Conservation (phyloP, 768 basidiomycete genomes). For the Tremella mesenterica region DNA sequence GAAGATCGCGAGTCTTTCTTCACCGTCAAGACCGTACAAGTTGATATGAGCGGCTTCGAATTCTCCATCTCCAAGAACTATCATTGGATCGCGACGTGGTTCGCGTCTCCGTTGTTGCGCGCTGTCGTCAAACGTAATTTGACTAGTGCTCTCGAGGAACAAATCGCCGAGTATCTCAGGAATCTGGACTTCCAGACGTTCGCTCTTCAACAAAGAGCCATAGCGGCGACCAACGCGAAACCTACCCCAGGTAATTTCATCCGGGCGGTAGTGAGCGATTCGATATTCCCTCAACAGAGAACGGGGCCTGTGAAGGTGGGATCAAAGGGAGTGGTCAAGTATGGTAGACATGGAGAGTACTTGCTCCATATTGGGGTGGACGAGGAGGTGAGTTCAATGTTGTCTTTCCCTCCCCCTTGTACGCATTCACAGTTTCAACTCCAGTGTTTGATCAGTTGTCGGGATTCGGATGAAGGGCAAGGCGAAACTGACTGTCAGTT, state of each 20-base stretch:
- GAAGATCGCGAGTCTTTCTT: slow-evolving; percentile 47
- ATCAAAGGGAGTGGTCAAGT: slow-evolving; percentile 46
- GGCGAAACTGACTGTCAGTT: too few relatives aligned
- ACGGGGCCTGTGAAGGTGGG: slow-evolving; percentile 25
- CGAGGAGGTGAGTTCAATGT: slow-evolving; percentile 37
- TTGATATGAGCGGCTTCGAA: slow-evolving; percentile 43
- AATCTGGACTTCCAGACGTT: slow-evolving; percentile 53
- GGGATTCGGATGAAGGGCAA: background rate
- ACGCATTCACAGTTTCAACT: too few relatives aligned
- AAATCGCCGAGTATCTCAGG: slow-evolving; percentile 40
- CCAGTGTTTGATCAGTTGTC: too few relatives aligned
- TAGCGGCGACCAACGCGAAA: slow-evolving; percentile 72
- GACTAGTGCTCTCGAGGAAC: slow-evolving; percentile 39
- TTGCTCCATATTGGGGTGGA: slow-evolving; percentile 47
- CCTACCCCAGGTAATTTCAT: slow-evolving; percentile 42
- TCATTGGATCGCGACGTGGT: slow-evolving; percentile 44
- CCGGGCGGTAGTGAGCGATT: slow-evolving; percentile 40
- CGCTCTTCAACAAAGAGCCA: slow-evolving; percentile 73
- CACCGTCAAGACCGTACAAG: slow-evolving; percentile 45
- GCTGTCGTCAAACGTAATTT: slow-evolving; percentile 43
- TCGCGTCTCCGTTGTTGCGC: slow-evolving; percentile 40
- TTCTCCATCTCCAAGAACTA: slow-evolving; percentile 42
- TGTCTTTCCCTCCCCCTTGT: background rate
- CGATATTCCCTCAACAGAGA: slow-evolving; percentile 35
- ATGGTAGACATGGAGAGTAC: slow-evolving; percentile 45